Evolutionary conservation across 2,329 filamentous ascomycete genomes (phyloP).

Genomic region (Ophiostoma populinum): DNA sequence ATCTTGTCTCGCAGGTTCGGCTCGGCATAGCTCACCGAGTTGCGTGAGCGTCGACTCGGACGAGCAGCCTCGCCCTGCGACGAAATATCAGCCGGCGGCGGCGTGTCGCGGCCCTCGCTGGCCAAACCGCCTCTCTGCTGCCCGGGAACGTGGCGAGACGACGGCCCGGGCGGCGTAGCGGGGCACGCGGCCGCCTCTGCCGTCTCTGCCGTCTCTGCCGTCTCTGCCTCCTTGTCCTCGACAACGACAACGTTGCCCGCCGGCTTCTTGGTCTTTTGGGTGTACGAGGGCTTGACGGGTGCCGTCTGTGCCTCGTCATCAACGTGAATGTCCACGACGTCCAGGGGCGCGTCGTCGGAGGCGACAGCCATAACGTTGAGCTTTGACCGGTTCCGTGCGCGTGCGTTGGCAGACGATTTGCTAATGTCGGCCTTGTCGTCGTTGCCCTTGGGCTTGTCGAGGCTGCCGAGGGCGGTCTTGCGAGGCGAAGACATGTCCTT

Average conservation of each 20-base stretch:
- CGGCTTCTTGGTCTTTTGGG: neutral
- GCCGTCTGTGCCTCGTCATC: neutral
- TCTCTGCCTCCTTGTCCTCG: neutral
- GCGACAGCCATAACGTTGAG: conserved; percentile 17
- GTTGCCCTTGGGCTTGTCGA: conserved; percentile 12
- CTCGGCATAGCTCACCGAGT: conserved; percentile 64
- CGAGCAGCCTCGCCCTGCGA: conserved; percentile 39
- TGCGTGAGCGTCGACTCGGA: conserved; percentile 47
- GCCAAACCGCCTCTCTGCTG: conserved; percentile 21
- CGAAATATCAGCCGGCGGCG: conserved; percentile 41
- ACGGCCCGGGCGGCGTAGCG: conserved; percentile 6
- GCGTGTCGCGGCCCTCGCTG: conserved; percentile 30
- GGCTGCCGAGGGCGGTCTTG: conserved; percentile 24
- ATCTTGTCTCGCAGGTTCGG: conserved; percentile 71
- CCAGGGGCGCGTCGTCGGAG: conserved; percentile 10
- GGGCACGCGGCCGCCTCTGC: conserved; percentile 5
- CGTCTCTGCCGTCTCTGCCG: too few relatives aligned
- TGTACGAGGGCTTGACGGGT: too few relatives aligned
- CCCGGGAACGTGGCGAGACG: conserved; percentile 12
- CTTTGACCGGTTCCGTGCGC: conserved; percentile 11
- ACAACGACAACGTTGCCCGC: neutral
- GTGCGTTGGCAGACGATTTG: conserved; percentile 6
- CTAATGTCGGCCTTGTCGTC: neutral
- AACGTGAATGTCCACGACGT: conserved; percentile 2
- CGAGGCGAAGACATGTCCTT: conserved; percentile 40